Conservation (phyloP, 306 rosid genomes). For the Pueraria montana region DNA sequence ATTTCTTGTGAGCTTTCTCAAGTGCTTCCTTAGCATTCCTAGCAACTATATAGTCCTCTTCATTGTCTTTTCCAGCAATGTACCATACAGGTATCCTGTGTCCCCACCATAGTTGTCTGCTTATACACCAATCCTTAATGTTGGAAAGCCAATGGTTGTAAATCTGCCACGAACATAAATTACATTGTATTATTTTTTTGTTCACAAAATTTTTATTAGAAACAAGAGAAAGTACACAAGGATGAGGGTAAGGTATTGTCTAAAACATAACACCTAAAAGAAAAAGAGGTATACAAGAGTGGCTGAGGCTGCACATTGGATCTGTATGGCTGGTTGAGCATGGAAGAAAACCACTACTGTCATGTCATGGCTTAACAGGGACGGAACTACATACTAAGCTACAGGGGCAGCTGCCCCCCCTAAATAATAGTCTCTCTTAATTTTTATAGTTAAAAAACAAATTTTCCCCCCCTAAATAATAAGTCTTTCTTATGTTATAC, state of each 20-base stretch:
- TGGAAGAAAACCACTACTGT: not conserved
- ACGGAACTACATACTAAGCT: no score
- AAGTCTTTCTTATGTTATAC: no score
- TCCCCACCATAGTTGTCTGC: slow-evolving; percentile 99
- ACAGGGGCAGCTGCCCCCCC: no score
- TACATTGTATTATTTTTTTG: not conserved
- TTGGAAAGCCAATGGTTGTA: slow-evolving; percentile 97
- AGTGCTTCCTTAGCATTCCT: slow-evolving; percentile 83
- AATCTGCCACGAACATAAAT: slow-evolving; percentile 66
- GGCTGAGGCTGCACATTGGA: not conserved
- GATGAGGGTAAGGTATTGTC: not conserved
- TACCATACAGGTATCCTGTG: slow-evolving; percentile 99
- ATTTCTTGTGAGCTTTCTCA: slow-evolving; percentile 73
- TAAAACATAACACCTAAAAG: not conserved
- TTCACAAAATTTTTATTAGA: not conserved
- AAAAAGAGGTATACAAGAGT: not conserved
- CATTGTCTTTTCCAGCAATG: slow-evolving; percentile 80
- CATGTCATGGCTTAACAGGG: no score
- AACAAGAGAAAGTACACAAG: not conserved
- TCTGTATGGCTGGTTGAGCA: not conserved
- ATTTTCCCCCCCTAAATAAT: no score
- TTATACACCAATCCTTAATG: slow-evolving; percentile 99
- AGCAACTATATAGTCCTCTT: slow-evolving; percentile 96
- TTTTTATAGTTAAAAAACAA: no score
- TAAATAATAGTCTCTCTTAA: no score